These are phyloP conservation scores for Rhodotorula graminis DNA, from an alignment of 768 basidiomycete species.

Conservation along the genomic window DNA sequence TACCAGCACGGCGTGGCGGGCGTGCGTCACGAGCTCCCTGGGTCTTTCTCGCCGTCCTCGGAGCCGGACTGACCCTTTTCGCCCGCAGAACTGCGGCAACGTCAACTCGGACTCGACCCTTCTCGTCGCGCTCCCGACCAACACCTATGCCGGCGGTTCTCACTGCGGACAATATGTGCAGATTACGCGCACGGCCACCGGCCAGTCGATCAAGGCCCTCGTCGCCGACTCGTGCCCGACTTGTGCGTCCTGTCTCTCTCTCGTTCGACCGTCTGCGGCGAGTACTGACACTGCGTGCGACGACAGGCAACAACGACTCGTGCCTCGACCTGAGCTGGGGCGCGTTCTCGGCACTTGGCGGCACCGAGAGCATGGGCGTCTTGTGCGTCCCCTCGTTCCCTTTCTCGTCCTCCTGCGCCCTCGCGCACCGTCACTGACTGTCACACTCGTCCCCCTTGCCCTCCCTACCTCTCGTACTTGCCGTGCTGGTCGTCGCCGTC, in stretches of 20 bases:
- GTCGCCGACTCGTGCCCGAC: slow-evolving; percentile 33
- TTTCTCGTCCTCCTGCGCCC: background rate
- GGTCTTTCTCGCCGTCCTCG: too few species aligned
- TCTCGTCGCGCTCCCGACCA: slow-evolving; percentile 34
- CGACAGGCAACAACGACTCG: slow-evolving; percentile 16
- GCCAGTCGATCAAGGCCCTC: slow-evolving; percentile 25
- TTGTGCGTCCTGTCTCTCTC: slow-evolving; percentile 1
- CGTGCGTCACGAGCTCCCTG: too few species aligned
- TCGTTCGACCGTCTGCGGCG: too few species aligned
- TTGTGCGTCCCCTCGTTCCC: slow-evolving; percentile 13
- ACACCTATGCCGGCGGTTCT: slow-evolving; percentile 17
- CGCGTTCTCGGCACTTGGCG: slow-evolving; percentile 28
- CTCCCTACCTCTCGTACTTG: too few species aligned
- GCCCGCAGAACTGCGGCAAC: slow-evolving; percentile 12
- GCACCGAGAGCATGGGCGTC: slow-evolving; percentile 23
- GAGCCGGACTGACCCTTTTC: background rate
- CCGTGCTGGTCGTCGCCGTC: too few species aligned
- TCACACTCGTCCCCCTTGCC: too few species aligned
- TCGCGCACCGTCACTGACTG: background rate
- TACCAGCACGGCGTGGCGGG: slow-evolving; percentile 17
- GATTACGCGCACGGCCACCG: slow-evolving; percentile 33
- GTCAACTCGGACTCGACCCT: slow-evolving; percentile 13
- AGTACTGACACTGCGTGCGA: background rate
- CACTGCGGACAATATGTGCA: slow-evolving; percentile 37
- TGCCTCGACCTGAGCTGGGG: slow-evolving; percentile 32